phyloP scores from a whole-genome alignment of 768 basidiomycete genomes.

The Clavaria fumosa region DNA sequence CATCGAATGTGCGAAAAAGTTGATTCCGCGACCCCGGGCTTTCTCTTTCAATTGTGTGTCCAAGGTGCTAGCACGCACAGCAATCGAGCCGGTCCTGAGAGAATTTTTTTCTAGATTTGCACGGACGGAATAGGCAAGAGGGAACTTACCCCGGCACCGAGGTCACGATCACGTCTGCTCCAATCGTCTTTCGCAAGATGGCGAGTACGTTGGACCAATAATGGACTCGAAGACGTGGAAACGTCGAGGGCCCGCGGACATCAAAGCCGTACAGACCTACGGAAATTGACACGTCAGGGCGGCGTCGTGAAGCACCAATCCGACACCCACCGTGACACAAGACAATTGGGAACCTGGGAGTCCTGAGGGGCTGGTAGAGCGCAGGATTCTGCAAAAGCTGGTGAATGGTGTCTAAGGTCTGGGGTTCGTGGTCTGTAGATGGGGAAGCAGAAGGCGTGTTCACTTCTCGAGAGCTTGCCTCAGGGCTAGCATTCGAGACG shows the following conservation, averaged over 20 bases:
- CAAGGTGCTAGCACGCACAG: conserved; percentile 61
- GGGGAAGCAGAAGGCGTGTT: conserved; percentile 5
- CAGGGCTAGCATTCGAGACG: too few species aligned
- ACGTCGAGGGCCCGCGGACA: conserved; percentile 66
- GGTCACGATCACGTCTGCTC: conserved; percentile 92
- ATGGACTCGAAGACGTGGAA: conserved; percentile 74
- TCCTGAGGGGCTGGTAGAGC: conserved; percentile 61
- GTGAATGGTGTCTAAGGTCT: conserved; percentile 39
- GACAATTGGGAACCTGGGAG: conserved; percentile 80
- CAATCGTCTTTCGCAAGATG: conserved; percentile 63
- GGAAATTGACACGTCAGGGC: not conserved
- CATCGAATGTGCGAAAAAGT: conserved; percentile 96
- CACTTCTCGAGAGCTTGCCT: conserved; percentile 1
- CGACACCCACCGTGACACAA: conserved; percentile 76
- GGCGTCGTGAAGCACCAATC: conserved; percentile 2
- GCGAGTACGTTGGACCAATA: conserved; percentile 89
- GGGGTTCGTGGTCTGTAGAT: conserved; percentile 10
- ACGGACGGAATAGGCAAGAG: not conserved
- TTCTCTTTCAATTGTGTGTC: conserved; percentile 53
- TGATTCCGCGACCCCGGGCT: conserved; percentile 65
- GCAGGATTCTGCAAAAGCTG: conserved; percentile 61
- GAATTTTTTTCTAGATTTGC: not conserved
- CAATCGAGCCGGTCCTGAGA: conserved; percentile 81
- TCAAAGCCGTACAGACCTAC: conserved; percentile 92
- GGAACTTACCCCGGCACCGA: conserved; percentile 73